Base-by-base conservation (phyloP, 345 rosid genomes). In the Clausena lansium region DNA sequence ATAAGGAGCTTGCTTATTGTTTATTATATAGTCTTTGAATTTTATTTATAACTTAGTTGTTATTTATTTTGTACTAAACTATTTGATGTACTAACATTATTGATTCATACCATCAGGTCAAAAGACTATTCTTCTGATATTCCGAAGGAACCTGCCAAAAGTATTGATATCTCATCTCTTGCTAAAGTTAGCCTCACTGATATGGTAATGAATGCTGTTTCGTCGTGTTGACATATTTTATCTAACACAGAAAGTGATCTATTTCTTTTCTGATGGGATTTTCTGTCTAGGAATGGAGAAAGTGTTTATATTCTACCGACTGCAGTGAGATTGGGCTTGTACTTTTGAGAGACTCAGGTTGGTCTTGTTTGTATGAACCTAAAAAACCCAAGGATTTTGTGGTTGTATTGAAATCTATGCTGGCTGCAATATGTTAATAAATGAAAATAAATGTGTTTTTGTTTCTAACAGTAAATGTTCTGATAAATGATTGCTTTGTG, bases 241-340 rank as follows among this genome's bases (percentile, higher is more conserved):
- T 62, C 35, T 70, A 55, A 47, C 35, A 58, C 65, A 8, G 33
- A 28, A 72, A 59, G 38, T 59, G 28, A 70, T 20, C 38, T 30
- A 33, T 77, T 75, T 79, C 73, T 32, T 58, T 55, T 76, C 73
- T 55, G 67, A 76, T 82, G 57, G 13, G 70, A 47, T 74, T 30
- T 78, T 81, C 65, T 75, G 38, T 76, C 20, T 64, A 93, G 97
- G 99, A 90, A 85, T 93, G 99, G 99, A 86, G 82, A 80, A 87
- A 81, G 71, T 83, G 90, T 78, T 86, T 92, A 77, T 89, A 91
- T 88, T 85, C 93, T 63, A 90, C 97, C 6, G 99, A 93, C 84
- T 95, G 92, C 87, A 83, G 97, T 80, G 97, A 95, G 86, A 88
- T 91, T 80, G 93, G 98, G 79, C 90, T 93, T 64, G 97, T 95